Conservation (phyloP, 805 yeast species). For the Nakazawaea wickerhamii region DNA sequence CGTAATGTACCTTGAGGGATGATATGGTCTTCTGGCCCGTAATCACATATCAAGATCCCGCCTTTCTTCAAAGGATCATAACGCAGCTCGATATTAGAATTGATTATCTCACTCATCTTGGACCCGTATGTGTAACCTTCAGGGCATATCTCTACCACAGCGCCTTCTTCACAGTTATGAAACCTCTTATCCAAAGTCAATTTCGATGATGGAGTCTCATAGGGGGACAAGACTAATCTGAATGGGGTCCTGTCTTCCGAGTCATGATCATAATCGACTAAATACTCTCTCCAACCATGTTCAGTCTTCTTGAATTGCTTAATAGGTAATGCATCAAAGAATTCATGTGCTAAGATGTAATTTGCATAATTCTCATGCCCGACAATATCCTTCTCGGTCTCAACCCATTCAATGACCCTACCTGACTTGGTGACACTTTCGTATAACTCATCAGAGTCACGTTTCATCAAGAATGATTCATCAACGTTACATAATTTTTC, state of each 20-base stretch:
- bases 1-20: conserved; percentile 70
- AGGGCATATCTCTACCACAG: conserved; percentile 69
- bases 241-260: conserved; percentile 27
- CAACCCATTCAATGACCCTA: conserved; percentile 51
- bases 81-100: conserved; percentile 24
- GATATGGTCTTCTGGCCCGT: too few species aligned
- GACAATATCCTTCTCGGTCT: conserved; percentile 46
- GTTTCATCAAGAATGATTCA: conserved; percentile 14
- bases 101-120: conserved; percentile 44
- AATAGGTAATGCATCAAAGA: conserved; percentile 82
- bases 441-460: conserved; percentile 28
- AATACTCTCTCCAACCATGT: conserved; percentile 73
- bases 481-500: conserved; percentile 37
- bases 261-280: conserved; percentile 51
- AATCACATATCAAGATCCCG: conserved; percentile 70
- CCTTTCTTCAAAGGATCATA: conserved; percentile 34
- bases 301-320: conserved; percentile 57
- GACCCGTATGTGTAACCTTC: conserved; percentile 58
- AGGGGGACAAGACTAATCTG: conserved; percentile 50
- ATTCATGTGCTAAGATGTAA: conserved; percentile 77
- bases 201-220: conserved; percentile 54
- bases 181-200: conserved; percentile 43
- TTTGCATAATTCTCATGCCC: conserved; percentile 33
- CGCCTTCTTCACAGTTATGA: conserved; percentile 43
- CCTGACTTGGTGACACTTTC: conserved; percentile 44